Percentiles rank a stretch among this genome's conserved stretches.
These are phyloP conservation scores for Candida tallmaniae DNA, from an alignment of 805 yeast species.

Conservation along the genomic window DNA sequence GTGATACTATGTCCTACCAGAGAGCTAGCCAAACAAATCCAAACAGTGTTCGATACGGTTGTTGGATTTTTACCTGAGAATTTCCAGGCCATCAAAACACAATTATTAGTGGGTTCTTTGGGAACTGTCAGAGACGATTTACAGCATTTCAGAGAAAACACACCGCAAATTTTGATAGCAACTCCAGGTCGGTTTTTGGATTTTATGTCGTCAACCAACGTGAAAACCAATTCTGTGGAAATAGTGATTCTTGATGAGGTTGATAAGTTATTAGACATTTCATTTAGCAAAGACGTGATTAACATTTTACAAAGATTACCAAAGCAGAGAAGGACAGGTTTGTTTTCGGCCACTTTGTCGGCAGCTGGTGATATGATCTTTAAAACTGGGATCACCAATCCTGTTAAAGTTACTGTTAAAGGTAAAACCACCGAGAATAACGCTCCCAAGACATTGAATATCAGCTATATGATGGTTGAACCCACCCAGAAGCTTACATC, in stretches of 20 bases:
- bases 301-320: slow-evolving; percentile 69
- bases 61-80: slow-evolving; percentile 55
- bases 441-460: slow-evolving; percentile 60
- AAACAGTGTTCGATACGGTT: slow-evolving; percentile 57
- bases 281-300: slow-evolving; percentile 66
- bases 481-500: slow-evolving; percentile 60
- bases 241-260: slow-evolving; percentile 88
- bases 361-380: slow-evolving; percentile 77
- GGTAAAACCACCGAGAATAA: slow-evolving; percentile 31
- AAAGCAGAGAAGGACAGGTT: slow-evolving; percentile 87
- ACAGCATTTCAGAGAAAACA: slow-evolving; percentile 44
- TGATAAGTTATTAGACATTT: slow-evolving; percentile 76
- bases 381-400: slow-evolving; percentile 88
- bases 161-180: slow-evolving; percentile 78
- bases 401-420: slow-evolving; percentile 80
- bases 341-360: slow-evolving; percentile 89
- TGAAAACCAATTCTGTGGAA: slow-evolving; percentile 62
- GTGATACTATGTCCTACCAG: slow-evolving; percentile 72
- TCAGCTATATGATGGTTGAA: slow-evolving; percentile 55
- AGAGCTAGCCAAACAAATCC: slow-evolving; percentile 68
- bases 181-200: slow-evolving; percentile 91
- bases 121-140: slow-evolving; percentile 68
- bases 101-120: slow-evolving; percentile 61
- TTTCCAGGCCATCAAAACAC: slow-evolving; percentile 43
- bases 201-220: slow-evolving; percentile 54